A percentile compares a stretch with the other conserved stretches of the same genome.
Conservation (phyloP, 495 filamentous ascomycete species). For the Penicillium paxilli region DNA sequence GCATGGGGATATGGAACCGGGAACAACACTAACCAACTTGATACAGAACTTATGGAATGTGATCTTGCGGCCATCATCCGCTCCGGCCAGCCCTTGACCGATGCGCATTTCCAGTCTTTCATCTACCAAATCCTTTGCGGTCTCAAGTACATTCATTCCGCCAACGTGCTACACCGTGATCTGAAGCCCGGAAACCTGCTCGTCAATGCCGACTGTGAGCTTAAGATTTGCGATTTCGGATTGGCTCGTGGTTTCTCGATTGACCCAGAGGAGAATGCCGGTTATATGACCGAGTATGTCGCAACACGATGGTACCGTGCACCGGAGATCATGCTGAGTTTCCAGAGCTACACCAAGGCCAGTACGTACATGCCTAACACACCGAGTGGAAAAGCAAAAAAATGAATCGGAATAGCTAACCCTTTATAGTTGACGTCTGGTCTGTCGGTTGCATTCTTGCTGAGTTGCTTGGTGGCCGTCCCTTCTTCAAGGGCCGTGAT, state of each 20-base stretch:
- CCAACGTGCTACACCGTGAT: slow-evolving; percentile 95
- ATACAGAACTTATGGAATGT: slow-evolving; percentile 97
- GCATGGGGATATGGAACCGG: background rate
- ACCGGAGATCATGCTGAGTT: slow-evolving; percentile 98
- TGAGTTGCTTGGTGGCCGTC: slow-evolving; percentile 91
- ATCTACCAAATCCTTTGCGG: slow-evolving; percentile 95
- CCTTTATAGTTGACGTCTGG: slow-evolving; percentile 90
- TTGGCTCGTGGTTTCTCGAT: slow-evolving; percentile 94
- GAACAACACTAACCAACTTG: slow-evolving; percentile 11
- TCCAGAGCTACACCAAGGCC: slow-evolving; percentile 99
- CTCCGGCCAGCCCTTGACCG: slow-evolving; percentile 92
- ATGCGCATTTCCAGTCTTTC: slow-evolving; percentile 94
- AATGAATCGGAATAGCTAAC: background rate
- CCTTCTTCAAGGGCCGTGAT: slow-evolving; percentile 98
- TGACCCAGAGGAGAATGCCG: slow-evolving; percentile 96
- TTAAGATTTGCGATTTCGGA: slow-evolving; percentile 99
- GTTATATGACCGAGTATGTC: slow-evolving; percentile 99
- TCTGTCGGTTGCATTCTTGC: slow-evolving; percentile 98
- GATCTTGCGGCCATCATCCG: slow-evolving; percentile 97
- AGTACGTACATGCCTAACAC: slow-evolving; percentile 60
- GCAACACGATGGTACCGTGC: slow-evolving; percentile 98
- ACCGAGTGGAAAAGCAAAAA: background rate
- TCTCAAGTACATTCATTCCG: slow-evolving; percentile 97
- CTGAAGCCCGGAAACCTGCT: slow-evolving; percentile 95
- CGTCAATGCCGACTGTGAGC: slow-evolving; percentile 97